Percentiles rank a stretch among this genome's conserved stretches.
phyloP scores from a whole-genome alignment of 768 basidiomycete species.

The Suillus cothurnatus region DNA sequence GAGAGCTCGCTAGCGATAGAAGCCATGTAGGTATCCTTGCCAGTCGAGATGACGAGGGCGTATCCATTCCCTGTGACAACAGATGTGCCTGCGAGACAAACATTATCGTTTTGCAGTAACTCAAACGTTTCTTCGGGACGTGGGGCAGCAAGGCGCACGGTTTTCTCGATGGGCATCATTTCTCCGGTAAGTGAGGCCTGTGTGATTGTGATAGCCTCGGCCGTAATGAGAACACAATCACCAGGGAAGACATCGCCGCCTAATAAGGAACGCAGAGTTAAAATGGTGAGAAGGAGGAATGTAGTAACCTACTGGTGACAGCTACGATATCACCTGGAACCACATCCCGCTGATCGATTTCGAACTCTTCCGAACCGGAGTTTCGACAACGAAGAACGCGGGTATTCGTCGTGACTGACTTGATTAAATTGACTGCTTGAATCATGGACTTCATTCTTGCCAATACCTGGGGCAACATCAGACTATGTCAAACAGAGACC shows the following conservation, averaged over 20 bases:
- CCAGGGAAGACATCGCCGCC: constrained; percentile 40
- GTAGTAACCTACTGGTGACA: constrained; percentile 28
- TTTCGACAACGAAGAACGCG: constrained; percentile 31
- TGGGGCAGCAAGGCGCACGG: constrained; percentile 16
- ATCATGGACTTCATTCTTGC: constrained; percentile 38
- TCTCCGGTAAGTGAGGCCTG: constrained; percentile 41
- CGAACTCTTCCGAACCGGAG: constrained; percentile 26
- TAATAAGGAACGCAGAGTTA: constrained; percentile 11
- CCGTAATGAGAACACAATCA: constrained; percentile 35
- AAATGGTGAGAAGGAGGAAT: not conserved
- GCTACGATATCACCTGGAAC: constrained; percentile 36
- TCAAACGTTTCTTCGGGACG: constrained; percentile 24
- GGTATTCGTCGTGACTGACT: constrained; percentile 34
- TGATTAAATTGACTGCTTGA: constrained; percentile 36
- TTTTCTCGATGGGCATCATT: constrained; percentile 37
- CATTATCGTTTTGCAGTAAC: constrained; percentile 34
- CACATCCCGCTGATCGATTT: constrained; percentile 32
- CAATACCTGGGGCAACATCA: constrained; percentile 22
- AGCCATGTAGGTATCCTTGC: constrained; percentile 37
- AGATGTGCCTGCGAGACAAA: constrained; percentile 38
- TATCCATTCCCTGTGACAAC: constrained; percentile 35
- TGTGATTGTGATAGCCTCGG: constrained; percentile 35
- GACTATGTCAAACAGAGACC: not conserved
- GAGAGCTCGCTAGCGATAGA: constrained; percentile 37
- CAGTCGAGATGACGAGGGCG: constrained; percentile 34